Conservation (phyloP, 495 filamentous ascomycete species). For the Pseudevernia furfuracea region DNA sequence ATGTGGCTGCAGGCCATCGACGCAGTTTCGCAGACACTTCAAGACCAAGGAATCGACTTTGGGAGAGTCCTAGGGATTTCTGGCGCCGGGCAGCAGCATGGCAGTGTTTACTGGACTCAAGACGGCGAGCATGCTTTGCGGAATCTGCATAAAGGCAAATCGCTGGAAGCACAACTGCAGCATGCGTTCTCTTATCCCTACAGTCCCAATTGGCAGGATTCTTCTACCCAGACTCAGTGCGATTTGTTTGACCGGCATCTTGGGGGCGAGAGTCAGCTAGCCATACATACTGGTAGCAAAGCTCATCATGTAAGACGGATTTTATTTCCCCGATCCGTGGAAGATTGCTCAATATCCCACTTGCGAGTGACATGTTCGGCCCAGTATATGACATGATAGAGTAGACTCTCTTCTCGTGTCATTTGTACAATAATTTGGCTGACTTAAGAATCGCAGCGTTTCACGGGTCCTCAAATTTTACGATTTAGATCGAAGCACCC, state of each 20-base stretch:
- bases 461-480: constrained; percentile 95
- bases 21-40: constrained; percentile 65
- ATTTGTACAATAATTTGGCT: neutral
- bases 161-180: constrained; percentile 61
- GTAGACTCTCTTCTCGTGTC: neutral
- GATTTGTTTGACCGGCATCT: constrained; percentile 72
- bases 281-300: constrained; percentile 75
- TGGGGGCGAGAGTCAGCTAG: constrained; percentile 58
- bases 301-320: constrained; percentile 76
- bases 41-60: constrained; percentile 68
- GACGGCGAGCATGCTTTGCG: constrained; percentile 60
- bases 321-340: constrained; percentile 5
- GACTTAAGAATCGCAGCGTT: constrained; percentile 51
- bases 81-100: constrained; percentile 86
- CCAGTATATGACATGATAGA: neutral
- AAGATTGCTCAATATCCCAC: constrained; percentile 5
- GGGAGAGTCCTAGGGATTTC: constrained; percentile 70
- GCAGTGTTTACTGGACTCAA: constrained; percentile 82
- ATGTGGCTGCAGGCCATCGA: constrained; percentile 93
- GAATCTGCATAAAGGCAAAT: constrained; percentile 49
- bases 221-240: constrained; percentile 86
- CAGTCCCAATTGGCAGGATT: constrained; percentile 96
- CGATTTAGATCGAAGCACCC: constrained; percentile 74
- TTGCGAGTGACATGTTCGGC: neutral
- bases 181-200: constrained; percentile 75